phyloP scores from a whole-genome alignment of 2,329 filamentous ascomycete genomes.

The Xylariaceae sp. region DNA sequence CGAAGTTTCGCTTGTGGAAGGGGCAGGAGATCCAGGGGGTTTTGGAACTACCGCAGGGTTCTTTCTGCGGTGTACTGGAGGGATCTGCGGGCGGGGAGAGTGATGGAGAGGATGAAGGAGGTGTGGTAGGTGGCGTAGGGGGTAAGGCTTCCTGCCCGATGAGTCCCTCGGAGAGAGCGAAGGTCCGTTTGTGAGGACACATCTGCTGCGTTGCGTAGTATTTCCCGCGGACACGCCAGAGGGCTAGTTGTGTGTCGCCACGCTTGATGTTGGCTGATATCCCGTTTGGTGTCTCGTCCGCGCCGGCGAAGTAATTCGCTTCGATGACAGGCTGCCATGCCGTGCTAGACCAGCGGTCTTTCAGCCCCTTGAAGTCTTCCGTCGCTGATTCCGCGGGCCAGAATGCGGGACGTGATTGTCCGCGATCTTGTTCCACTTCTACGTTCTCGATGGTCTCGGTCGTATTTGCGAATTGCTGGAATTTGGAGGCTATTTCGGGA shows the following conservation, averaged over 20 bases:
- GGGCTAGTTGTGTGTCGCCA: conserved; percentile 81
- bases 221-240: conserved; percentile 76
- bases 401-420: conserved; percentile 68
- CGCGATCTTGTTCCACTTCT: conserved; percentile 68
- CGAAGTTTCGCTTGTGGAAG: conserved; percentile 85
- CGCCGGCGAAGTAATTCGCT: conserved; percentile 62
- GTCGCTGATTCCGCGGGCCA: conserved; percentile 65
- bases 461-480: conserved; percentile 83
- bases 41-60: conserved; percentile 11
- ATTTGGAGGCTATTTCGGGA: conserved; percentile 63
- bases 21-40: conserved; percentile 81
- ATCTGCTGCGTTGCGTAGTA: conserved; percentile 90
- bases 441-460: conserved; percentile 64
- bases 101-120: conserved; percentile 27
- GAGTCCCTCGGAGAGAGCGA: conserved; percentile 82
- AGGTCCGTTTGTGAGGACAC: conserved; percentile 89
- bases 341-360: conserved; percentile 59
- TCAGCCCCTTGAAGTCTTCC: conserved; percentile 67
- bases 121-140: conserved; percentile 31
- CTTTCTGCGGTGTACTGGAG: conserved; percentile 11
- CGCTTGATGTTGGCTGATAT: conserved; percentile 76
- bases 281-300: conserved; percentile 63
- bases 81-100: conserved; percentile 12
- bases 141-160: conserved; percentile 60
- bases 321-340: conserved; percentile 79